A percentile compares a stretch with the other conserved stretches of the same genome.
phyloP scores from a whole-genome alignment of 116 monocot genomes.

The Posidonia oceanica region DNA sequence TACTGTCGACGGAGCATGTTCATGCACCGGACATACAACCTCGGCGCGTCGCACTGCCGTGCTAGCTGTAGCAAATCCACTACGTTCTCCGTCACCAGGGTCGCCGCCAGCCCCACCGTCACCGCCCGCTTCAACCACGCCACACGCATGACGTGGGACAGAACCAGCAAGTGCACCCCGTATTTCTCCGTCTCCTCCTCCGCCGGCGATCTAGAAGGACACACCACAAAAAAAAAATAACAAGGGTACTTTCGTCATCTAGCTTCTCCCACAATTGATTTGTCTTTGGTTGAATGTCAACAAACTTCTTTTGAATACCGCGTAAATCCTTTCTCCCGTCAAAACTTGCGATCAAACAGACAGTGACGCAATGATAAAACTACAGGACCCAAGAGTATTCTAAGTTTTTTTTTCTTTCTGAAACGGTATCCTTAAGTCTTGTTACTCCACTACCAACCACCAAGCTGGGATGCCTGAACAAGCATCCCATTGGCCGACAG shows the following conservation, averaged over 20 bases:
- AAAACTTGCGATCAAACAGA: too few relatives aligned
- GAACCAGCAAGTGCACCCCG: slow-evolving; percentile 56
- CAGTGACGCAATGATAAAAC: too few relatives aligned
- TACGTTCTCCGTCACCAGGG: slow-evolving; percentile 25
- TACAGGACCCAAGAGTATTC: too few relatives aligned
- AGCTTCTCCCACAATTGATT: too few relatives aligned
- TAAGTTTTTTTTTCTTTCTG: too few relatives aligned
- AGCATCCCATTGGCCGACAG: too few relatives aligned
- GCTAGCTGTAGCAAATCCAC: slow-evolving; percentile 63
- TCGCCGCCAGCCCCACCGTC: slow-evolving; percentile 24
- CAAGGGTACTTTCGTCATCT: neutral
- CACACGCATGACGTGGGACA: slow-evolving; percentile 57
- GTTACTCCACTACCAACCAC: too few relatives aligned
- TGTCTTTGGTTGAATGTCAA: too few relatives aligned
- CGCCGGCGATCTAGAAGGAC: neutral
- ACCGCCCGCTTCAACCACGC: slow-evolving; percentile 53
- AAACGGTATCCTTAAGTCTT: too few relatives aligned
- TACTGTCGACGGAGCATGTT: slow-evolving; percentile 36
- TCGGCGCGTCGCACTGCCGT: slow-evolving; percentile 51
- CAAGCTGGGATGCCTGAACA: too few relatives aligned
- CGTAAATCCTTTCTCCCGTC: too few relatives aligned
- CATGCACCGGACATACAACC: slow-evolving; percentile 47
- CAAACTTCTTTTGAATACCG: too few relatives aligned
- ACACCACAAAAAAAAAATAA: neutral
- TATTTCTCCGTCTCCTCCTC: slow-evolving; percentile 36